phyloP scores from a whole-genome alignment of 2,329 filamentous ascomycete genomes.

The Alternaria viburni region DNA sequence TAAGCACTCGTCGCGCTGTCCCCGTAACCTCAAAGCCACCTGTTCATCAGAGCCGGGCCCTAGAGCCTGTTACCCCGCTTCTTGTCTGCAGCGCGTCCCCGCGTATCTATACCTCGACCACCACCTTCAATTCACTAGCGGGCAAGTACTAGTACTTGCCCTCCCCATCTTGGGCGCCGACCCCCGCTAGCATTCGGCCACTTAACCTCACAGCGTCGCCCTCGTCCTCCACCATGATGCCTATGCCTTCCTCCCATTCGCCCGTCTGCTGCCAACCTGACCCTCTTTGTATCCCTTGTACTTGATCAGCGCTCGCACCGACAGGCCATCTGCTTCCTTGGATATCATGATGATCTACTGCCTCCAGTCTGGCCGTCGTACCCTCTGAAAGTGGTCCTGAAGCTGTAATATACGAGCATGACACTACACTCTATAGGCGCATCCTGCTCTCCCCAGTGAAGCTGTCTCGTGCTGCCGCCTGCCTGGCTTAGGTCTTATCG shows the following conservation, averaged over 20 bases:
- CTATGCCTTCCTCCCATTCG: constrained; percentile 40
- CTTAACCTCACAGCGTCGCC: constrained; percentile 38
- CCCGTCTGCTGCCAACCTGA: constrained; percentile 43
- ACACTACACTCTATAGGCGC: constrained; percentile 37
- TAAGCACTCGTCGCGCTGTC: constrained; percentile 33
- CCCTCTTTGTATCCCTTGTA: constrained; percentile 49
- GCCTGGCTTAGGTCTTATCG: constrained; percentile 25
- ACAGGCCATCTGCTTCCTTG: constrained; percentile 43
- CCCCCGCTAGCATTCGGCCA: constrained; percentile 41
- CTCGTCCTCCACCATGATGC: constrained; percentile 41
- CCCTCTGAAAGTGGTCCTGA: constrained; percentile 38
- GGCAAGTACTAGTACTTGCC: constrained; percentile 37
- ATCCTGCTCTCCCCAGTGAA: constrained; percentile 36
- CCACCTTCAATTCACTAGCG: constrained; percentile 6
- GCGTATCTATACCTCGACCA: constrained; percentile 37
- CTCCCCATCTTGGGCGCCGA: constrained; percentile 21
- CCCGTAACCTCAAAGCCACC: constrained; percentile 46
- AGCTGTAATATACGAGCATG: constrained; percentile 43
- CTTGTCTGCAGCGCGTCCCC: constrained; percentile 32
- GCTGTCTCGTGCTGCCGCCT: constrained; percentile 32
- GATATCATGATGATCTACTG: constrained; percentile 49
- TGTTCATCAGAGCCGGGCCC: constrained; percentile 37
- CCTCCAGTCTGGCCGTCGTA: constrained; percentile 38
- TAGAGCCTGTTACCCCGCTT: constrained; percentile 48
- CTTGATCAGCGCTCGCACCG: constrained; percentile 47